phyloP scores from a whole-genome alignment of 495 filamentous ascomycete genomes.

The Chaetomium tenue region DNA sequence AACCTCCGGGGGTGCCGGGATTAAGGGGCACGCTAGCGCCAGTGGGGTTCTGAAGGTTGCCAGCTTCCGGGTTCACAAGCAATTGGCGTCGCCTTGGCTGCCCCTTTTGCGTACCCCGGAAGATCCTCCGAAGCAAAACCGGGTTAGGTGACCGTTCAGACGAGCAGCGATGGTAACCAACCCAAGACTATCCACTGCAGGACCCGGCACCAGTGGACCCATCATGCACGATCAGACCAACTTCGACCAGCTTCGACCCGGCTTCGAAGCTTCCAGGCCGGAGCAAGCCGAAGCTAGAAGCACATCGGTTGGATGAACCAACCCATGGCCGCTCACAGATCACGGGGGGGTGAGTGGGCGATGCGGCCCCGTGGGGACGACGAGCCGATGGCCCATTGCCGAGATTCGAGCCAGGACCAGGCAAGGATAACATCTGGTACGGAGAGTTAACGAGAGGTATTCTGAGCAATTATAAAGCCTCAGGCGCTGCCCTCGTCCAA shows the following conservation, averaged over 20 bases:
- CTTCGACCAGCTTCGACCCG: background rate
- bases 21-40: constrained; percentile 17
- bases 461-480: background rate
- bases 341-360: background rate
- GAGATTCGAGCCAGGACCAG: background rate
- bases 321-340: background rate
- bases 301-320: background rate
- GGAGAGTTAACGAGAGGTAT: background rate
- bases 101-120: constrained; percentile 26
- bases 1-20: constrained; percentile 11
- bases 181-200: background rate
- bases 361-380: constrained; percentile 12
- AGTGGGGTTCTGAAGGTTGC: background rate
- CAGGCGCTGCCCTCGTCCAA: background rate
- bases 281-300: background rate
- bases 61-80: constrained; percentile 17
- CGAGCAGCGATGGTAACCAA: background rate
- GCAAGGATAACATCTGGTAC: background rate
- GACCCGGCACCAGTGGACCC: background rate
- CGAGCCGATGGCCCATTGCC: constrained; percentile 14
- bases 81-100: constrained; percentile 23
- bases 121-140: constrained; percentile 27
- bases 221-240: background rate
- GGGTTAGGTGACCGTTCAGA: constrained; percentile 12
- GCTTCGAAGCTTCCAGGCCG: constrained; percentile 4